phyloP scores from a whole-genome alignment of 768 basidiomycete species.

The Russula earlei region DNA sequence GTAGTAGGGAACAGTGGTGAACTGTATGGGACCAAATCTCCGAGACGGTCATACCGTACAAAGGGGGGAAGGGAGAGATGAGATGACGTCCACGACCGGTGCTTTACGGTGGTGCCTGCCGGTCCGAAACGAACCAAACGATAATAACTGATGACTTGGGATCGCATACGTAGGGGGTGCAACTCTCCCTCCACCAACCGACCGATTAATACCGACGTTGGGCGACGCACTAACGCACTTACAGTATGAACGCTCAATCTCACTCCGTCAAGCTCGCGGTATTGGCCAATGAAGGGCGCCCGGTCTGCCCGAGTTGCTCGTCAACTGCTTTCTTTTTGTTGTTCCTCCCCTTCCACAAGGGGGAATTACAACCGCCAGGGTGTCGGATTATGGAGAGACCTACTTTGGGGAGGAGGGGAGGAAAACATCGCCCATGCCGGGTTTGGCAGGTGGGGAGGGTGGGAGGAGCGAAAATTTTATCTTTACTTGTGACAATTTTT shows the following conservation, averaged over 20 bases:
- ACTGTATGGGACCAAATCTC: neutral
- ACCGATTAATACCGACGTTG: no score
- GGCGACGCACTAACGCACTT: no score
- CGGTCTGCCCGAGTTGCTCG: neutral
- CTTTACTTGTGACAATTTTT: no score
- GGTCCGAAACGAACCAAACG: neutral
- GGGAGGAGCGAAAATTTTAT: no score
- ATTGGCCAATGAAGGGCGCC: slow-evolving; percentile 6
- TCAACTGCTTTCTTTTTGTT: neutral
- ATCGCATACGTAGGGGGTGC: no score
- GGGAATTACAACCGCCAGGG: neutral
- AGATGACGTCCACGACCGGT: neutral
- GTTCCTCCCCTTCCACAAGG: neutral
- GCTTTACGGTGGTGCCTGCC: neutral
- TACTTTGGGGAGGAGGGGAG: neutral
- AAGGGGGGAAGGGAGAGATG: neutral
- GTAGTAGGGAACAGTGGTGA: neutral
- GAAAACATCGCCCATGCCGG: no score
- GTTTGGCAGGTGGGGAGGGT: no score
- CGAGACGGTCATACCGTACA: neutral
- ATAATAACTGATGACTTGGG: no score
- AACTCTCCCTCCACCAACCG: no score
- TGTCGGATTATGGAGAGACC: slow-evolving; percentile 2
- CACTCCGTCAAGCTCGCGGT: slow-evolving; percentile 12
- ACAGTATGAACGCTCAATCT: no score